Percentiles rank a stretch among this genome's conserved stretches.
Evolutionary conservation across 2,329 filamentous ascomycete species (phyloP).

Genomic region (Aspergillus sp.): DNA sequence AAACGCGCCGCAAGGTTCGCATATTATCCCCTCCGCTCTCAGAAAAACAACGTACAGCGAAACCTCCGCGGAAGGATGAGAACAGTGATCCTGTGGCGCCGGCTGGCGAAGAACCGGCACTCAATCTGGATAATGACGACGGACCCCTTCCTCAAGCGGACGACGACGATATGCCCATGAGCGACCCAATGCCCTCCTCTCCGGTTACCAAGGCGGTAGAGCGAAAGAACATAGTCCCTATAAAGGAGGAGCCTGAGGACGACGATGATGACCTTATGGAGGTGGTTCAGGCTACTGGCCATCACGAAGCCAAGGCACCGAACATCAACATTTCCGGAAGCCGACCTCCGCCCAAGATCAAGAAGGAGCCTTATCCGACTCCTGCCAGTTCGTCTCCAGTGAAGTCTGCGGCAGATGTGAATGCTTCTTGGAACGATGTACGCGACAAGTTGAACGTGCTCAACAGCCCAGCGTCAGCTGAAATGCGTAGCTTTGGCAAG

Average conservation of each 20-base stretch:
- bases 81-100: constrained; percentile 49
- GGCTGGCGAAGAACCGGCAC: constrained; percentile 38
- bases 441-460: constrained; percentile 83
- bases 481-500: constrained; percentile 69
- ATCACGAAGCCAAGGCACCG: constrained; percentile 59
- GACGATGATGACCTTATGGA: constrained; percentile 84
- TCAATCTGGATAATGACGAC: constrained; percentile 54
- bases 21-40: constrained; percentile 72
- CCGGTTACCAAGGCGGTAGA: constrained; percentile 77
- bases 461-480: constrained; percentile 66
- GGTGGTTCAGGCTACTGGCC: constrained; percentile 72
- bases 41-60: constrained; percentile 57
- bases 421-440: constrained; percentile 86
- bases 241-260: constrained; percentile 70
- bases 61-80: constrained; percentile 44
- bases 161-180: constrained; percentile 79
- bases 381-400: constrained; percentile 76
- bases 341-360: constrained; percentile 72
- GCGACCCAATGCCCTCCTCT: constrained; percentile 82
- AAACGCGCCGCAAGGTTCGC: constrained; percentile 74
- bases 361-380: constrained; percentile 67
- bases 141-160: constrained; percentile 58
- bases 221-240: constrained; percentile 59
- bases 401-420: constrained; percentile 62
- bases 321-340: constrained; percentile 85